These are phyloP conservation scores for Mucuna pruriens DNA, from an alignment of 306 rosid genomes.

Conservation along the genomic window DNA sequence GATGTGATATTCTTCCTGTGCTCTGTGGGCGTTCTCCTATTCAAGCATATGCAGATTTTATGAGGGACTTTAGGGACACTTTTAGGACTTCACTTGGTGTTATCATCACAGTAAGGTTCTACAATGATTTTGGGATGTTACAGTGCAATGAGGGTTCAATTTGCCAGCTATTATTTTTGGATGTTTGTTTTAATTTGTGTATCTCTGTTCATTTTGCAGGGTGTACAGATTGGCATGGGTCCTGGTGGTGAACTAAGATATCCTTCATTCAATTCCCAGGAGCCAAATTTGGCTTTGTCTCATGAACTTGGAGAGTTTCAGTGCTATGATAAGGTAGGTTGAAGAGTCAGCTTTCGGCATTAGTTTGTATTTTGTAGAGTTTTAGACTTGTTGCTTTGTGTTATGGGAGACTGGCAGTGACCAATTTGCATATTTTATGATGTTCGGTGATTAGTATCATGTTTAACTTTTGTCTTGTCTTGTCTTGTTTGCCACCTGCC, in stretches of 20 bases:
- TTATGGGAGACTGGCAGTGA: constrained; percentile 27
- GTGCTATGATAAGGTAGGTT: constrained; percentile 84
- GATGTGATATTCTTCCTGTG: constrained; percentile 90
- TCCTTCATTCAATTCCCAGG: constrained; percentile 66
- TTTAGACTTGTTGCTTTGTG: constrained; percentile 8
- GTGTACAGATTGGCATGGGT: constrained; percentile 93
- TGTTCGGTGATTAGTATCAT: constrained; percentile 18
- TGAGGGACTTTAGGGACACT: constrained; percentile 81
- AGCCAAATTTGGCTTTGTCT: constrained; percentile 55
- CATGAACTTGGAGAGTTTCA: constrained; percentile 86
- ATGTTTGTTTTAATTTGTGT: constrained; percentile 32
- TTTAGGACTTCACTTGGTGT: constrained; percentile 69
- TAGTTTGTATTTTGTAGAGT: constrained; percentile 23
- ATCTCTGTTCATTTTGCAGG: constrained; percentile 54
- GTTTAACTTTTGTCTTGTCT: constrained; percentile 7
- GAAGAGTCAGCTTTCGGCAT: constrained; percentile 33
- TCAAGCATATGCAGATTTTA: constrained; percentile 83
- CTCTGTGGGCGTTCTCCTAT: constrained; percentile 84
- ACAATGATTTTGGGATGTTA: constrained; percentile 32
- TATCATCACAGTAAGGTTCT: constrained; percentile 71
- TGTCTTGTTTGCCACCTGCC: constrained; percentile 37
- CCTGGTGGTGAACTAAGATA: constrained; percentile 92
- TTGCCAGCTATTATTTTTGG: constrained; percentile 23
- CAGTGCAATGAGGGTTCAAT: constrained; percentile 7
- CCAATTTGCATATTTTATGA: not conserved